Evolutionary conservation across 73 alveolate species (phyloP), one percentile per base, ranked within the genome.

Genomic region (Paramecium biaurelia): DNA sequence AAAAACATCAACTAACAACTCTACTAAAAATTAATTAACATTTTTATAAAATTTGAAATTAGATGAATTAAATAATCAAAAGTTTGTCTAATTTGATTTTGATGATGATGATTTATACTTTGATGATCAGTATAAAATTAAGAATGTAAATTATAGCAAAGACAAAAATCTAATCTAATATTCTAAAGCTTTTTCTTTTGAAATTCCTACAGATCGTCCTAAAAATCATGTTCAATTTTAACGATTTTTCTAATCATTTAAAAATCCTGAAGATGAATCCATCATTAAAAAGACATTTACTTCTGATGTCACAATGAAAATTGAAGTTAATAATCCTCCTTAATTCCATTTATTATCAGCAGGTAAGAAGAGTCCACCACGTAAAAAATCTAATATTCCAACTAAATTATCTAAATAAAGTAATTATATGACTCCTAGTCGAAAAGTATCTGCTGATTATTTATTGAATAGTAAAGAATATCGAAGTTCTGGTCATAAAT

Each of bases 121-220:
- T 30, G 84, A 63, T 63, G 87, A 74, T 37, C 67, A 74, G 5
- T 74, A 32, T n/a, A 74, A 74, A 74, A 74, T 74, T 12, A 74
- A 41, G 87, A 37, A 41, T n/a, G 87, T 74, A 9, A 74, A 4
- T 14, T 74, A 74, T 18, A 41, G 32, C n/a, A 74, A 74, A 34
- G 37, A 37, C 3, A 23, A 24, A 5, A 41, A 21, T 10, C 9
- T 68, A 12, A 32, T 37, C 7, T 32, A 63, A 63, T 24, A 28
- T 74, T 15, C 34, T 5, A 74, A 20, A 32, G 21, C 85, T 5
- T 28, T 28, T 15, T 30, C 26, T n/a, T 18, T 18, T 74, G 87
- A 74, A 23, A 74, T 12, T n/a, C 67, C 57, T 12, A 34, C 67
- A 24, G 85, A 67, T 37, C 43, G 49, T 4, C 45, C 84, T 18